These are phyloP conservation scores for Medakamo hakoo DNA, from an alignment of 139 green algal species.

Conservation along the genomic window DNA sequence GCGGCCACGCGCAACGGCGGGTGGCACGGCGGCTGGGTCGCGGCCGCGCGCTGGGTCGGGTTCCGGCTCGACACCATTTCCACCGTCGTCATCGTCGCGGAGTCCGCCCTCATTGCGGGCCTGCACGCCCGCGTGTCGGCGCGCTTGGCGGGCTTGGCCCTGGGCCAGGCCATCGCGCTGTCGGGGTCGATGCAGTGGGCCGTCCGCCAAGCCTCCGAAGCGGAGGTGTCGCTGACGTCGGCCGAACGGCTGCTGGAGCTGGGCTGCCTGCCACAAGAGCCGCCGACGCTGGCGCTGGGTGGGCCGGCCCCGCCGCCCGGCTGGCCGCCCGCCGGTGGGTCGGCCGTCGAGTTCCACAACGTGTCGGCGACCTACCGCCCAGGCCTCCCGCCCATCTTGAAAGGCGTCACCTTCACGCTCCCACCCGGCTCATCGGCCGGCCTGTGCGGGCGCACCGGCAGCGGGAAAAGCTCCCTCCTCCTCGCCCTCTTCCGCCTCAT, in stretches of 20 bases:
- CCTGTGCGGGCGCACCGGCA: constrained; percentile 59
- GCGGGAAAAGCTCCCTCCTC: constrained; percentile 62
- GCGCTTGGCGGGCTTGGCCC: constrained; percentile 43
- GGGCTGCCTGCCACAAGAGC: constrained; percentile 41
- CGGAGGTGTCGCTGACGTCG: constrained; percentile 71
- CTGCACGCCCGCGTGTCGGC: constrained; percentile 19
- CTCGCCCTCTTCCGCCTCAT: constrained; percentile 73
- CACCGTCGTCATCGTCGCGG: constrained; percentile 33
- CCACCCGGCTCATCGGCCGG: constrained; percentile 30
- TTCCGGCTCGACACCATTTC: constrained; percentile 59
- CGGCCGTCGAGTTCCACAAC: constrained; percentile 24
- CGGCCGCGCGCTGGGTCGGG: constrained; percentile 42
- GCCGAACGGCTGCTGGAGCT: constrained; percentile 71
- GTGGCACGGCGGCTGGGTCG: constrained; percentile 46
- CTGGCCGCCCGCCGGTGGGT: constrained; percentile 44
- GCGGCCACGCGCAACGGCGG: constrained; percentile 36
- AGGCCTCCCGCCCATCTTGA: constrained; percentile 50
- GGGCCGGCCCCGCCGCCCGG: constrained; percentile 13
- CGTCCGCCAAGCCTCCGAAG: constrained; percentile 29
- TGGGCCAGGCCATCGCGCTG: constrained; percentile 57
- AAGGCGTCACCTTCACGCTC: constrained; percentile 45
- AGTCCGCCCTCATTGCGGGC: constrained; percentile 43
- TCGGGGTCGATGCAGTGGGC: constrained; percentile 35
- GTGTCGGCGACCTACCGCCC: constrained; percentile 52
- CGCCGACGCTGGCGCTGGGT: constrained; percentile 13